Evolutionary conservation across 176 grass and related monocot genomes (phyloP).

Genomic region (Eragrostis curvula): DNA sequence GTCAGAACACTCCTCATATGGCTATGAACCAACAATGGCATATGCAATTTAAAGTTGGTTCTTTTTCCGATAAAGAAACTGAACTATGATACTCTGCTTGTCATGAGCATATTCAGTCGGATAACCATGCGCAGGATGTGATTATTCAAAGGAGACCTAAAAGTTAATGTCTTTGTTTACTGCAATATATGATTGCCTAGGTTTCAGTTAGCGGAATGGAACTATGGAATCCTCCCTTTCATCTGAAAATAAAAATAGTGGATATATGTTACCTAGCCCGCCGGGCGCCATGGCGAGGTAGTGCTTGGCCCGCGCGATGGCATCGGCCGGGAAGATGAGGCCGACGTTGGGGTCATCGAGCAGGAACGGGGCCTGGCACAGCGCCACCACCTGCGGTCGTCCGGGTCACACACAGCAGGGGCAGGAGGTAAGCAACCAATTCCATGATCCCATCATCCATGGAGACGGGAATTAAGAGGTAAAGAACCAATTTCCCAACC

Average conservation of each 20-base stretch:
- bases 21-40: background rate
- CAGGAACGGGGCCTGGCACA: constrained; percentile 96
- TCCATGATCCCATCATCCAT: background rate
- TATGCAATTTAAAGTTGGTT: background rate
- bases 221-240: too few species aligned
- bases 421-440: background rate
- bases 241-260: too few species aligned
- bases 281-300: constrained; percentile 85
- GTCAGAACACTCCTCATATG: constrained; percentile 8
- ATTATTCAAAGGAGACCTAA: background rate
- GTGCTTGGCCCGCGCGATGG: constrained; percentile 92
- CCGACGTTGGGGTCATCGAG: constrained; percentile 94
- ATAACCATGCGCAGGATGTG: background rate
- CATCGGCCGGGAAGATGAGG: constrained; percentile 92
- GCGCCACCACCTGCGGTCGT: constrained; percentile 72
- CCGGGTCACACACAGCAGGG: background rate
- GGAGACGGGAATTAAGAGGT: background rate
- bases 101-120: background rate
- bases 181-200: background rate
- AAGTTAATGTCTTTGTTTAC: background rate
- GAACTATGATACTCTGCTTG: background rate
- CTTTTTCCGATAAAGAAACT: background rate
- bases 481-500: constrained; percentile 25
- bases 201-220: too few species aligned
- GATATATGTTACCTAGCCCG: constrained; percentile 74